phyloP scores from a whole-genome alignment of 2,329 filamentous ascomycete species.

The Fusarium mangiferae region DNA sequence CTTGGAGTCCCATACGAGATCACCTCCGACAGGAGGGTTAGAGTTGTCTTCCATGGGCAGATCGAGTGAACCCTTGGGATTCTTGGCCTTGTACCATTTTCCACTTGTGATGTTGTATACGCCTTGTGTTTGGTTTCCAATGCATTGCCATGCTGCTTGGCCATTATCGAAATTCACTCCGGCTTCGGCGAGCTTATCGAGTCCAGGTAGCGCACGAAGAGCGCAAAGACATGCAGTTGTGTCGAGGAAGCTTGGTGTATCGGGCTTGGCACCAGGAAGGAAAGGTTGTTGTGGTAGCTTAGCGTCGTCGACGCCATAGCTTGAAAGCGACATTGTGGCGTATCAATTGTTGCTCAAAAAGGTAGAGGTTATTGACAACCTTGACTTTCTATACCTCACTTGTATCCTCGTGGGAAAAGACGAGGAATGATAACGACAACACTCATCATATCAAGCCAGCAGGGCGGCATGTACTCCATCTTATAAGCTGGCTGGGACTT shows the following conservation, averaged over 20 bases:
- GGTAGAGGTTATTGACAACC: neutral
- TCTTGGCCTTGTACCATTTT: conserved; percentile 54
- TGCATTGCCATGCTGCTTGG: conserved; percentile 55
- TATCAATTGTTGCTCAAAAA: neutral
- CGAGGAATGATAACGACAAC: neutral
- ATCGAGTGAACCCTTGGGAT: conserved; percentile 37
- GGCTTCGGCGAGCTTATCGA: conserved; percentile 11
- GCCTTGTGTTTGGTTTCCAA: conserved; percentile 55
- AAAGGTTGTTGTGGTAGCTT: conserved; percentile 53
- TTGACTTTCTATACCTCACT: neutral
- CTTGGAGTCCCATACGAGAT: conserved; percentile 45
- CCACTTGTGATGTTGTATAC: conserved; percentile 51
- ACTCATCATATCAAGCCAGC: neutral
- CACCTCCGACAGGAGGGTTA: conserved; percentile 48
- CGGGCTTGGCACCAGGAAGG: conserved; percentile 43
- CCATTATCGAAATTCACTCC: conserved; percentile 4
- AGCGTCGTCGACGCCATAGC: conserved; percentile 29
- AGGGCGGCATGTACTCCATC: neutral
- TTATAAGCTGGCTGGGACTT: conserved; percentile 12
- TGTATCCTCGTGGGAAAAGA: neutral
- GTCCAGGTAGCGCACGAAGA: conserved; percentile 40
- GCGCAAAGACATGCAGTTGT: conserved; percentile 53
- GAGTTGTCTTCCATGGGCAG: conserved; percentile 51
- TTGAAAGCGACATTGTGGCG: conserved; percentile 29
- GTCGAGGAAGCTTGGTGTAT: conserved; percentile 54